Base-by-base conservation (phyloP, 768 basidiomycete genomes). In the Russula foetens region DNA sequence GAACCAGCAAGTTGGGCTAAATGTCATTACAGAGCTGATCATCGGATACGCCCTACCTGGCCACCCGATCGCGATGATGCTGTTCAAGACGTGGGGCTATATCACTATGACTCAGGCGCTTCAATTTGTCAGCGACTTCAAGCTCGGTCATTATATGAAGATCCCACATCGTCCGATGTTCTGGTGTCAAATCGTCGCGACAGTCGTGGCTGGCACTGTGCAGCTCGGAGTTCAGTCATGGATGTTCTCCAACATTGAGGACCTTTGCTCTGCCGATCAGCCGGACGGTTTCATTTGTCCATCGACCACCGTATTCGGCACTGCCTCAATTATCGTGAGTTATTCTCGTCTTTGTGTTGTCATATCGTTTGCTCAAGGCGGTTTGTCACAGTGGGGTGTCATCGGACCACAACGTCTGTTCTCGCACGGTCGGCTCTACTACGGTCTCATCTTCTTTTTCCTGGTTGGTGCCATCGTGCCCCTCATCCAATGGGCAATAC, bases 81-180 rank as follows among this genome's bases (percentile, higher is more conserved):
- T 91, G 76, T 90, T 90, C 79, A 91, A 89, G 80, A 87, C 86
- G 0, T 89, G 78, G 78, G 87, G 89, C 31, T 89, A 88, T 66
- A 84, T 86, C 59, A 84, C 82, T 51, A 82, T 83, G 79, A 76
- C 77, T 3, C 84, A 86, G 71, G 86, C 88, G 1, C 69, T 90
- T 45, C 74, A 74, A 44, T 92, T 91, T 74, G 80, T 84, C 1
- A 76, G 81, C 9, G 86, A 91, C 73, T 84, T 91, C 70, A 92
- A 92, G 72, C 84, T 89, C 50, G 88, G 85, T 11, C 88, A 72
- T 56, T 76, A 76, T 65, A 86, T 84, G 83, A 88, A 88, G 73
- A 79, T 91, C 53, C 84, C 87, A 3, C 88, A 86, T 3, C 79
- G 83, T 7, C 66, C 78, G 44, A 90, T 90, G 82, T 93, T 93